These are phyloP conservation scores for Colletotrichum plurivorum DNA, from an alignment of 2,329 filamentous ascomycete genomes.

Conservation along the genomic window DNA sequence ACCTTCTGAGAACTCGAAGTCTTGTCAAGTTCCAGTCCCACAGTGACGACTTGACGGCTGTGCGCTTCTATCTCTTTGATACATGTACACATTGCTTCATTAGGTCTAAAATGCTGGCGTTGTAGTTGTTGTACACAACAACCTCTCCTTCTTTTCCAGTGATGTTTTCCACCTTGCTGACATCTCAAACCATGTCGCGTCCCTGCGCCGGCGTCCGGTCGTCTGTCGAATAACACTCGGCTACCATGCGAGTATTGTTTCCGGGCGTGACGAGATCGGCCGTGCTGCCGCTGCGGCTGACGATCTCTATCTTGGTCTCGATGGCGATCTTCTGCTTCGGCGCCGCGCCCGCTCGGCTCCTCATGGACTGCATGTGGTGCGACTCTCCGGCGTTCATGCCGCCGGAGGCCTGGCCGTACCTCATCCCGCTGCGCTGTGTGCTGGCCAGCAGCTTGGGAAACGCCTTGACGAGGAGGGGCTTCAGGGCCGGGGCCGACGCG, in stretches of 20 bases:
- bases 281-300: background rate
- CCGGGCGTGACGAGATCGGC: background rate
- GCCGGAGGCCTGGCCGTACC: background rate
- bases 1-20: constrained; percentile 13
- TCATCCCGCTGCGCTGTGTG: constrained; percentile 7
- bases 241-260: background rate
- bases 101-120: too few species aligned
- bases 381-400: constrained; percentile 14
- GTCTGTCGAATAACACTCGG: background rate
- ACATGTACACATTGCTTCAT: background rate
- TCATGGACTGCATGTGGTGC: constrained; percentile 18
- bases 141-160: too few species aligned
- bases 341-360: background rate
- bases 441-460: constrained; percentile 40
- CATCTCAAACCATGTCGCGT: background rate
- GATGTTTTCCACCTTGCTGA: too few species aligned
- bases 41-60: too few species aligned
- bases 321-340: constrained; percentile 8
- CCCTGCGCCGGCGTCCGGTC: background rate
- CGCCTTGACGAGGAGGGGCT: constrained; percentile 48
- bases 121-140: too few species aligned
- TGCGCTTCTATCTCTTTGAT: background rate
- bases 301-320: constrained; percentile 12
- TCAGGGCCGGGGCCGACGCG: constrained; percentile 51
- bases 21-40: too few species aligned